phyloP scores from a whole-genome alignment of 2,329 filamentous ascomycete species.

The Neofusicoccum kwambonambiense region DNA sequence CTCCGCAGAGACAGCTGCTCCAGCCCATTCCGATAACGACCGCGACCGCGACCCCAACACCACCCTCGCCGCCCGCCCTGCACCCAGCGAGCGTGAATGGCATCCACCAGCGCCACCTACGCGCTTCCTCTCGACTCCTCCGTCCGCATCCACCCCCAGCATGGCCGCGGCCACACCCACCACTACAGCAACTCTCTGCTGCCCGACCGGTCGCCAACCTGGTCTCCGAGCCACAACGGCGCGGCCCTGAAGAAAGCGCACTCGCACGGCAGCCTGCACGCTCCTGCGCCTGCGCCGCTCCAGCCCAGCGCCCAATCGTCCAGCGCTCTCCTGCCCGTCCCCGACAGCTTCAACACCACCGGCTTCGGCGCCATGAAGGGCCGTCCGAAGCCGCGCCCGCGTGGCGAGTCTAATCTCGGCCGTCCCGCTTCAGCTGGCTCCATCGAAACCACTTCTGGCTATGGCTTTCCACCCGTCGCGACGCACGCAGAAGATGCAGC shows the following conservation, averaged over 20 bases:
- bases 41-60: neutral
- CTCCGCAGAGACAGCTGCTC: constrained; percentile 15
- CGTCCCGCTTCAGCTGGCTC: constrained; percentile 26
- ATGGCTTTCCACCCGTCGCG: constrained; percentile 6
- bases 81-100: neutral
- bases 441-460: constrained; percentile 2
- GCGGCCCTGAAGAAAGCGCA: constrained; percentile 27
- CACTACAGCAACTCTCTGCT: constrained; percentile 30
- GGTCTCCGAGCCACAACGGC: constrained; percentile 19
- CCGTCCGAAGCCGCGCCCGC: constrained; percentile 33
- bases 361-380: constrained; percentile 24
- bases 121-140: constrained; percentile 16
- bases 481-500: neutral
- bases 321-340: neutral
- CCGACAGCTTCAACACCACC: neutral
- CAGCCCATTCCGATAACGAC: constrained; percentile 6
- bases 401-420: constrained; percentile 48
- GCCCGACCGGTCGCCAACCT: constrained; percentile 27
- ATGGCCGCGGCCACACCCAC: constrained; percentile 39
- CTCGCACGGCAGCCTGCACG: constrained; percentile 24
- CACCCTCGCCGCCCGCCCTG: neutral
- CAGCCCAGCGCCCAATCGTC: neutral
- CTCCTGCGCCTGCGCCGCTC: constrained; percentile 14
- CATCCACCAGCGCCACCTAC: constrained; percentile 9
- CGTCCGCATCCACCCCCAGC: constrained; percentile 31